Base-by-base conservation (phyloP, 1,284 basidiomycete genomes). In the Pseudozyma hubeiensis region DNA sequence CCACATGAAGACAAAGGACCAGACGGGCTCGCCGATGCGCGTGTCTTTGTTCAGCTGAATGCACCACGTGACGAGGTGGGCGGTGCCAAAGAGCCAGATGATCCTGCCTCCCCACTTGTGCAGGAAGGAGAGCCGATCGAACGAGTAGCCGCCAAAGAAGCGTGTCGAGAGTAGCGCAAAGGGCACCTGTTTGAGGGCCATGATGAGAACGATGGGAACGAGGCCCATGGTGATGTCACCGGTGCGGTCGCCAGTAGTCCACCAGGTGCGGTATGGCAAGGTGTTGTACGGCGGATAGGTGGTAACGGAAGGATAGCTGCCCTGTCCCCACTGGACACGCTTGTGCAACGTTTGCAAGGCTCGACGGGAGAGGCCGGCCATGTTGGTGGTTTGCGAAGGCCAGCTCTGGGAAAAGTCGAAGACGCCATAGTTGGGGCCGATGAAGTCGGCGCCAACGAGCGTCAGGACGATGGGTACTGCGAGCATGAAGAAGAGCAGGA, bases 161-260 rank as follows among this genome's bases (percentile, higher is more conserved):
- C 89, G 88, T 29, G 91, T 86, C n/a, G 92, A 89, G 77, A 93
- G 89, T 46, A 93, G 79, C 51, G 92, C 92, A 78, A 93, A 91
- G 0, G 93, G 93, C 11, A 91, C 90, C 4, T 91, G 88, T 84
- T 93, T 94, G 82, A 94, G 88, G 4, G 90, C 92, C 62, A 93
- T 88, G 10, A 93, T 86, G 57, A 94, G 87, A 57, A 90, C 89
- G 16, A 94, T 87, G 0, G 93, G 93, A 33, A 92, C 87, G 33
- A 94, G 87, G 1, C 91, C 90, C 79, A 92, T 93, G 2, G 91
- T 89, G 60, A 93, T 90, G 64, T 91, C 87, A 1, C 93, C 93
- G 9, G 90, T 88, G 24, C 93, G 87, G 33, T 89, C 89, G 16
- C 90, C 91, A 0, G 89, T 87, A 0, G 92, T 91, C 93, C 93